These are phyloP conservation scores for Drosera capensis DNA, from an alignment of 148 eudicot species.

Conservation along the genomic window DNA sequence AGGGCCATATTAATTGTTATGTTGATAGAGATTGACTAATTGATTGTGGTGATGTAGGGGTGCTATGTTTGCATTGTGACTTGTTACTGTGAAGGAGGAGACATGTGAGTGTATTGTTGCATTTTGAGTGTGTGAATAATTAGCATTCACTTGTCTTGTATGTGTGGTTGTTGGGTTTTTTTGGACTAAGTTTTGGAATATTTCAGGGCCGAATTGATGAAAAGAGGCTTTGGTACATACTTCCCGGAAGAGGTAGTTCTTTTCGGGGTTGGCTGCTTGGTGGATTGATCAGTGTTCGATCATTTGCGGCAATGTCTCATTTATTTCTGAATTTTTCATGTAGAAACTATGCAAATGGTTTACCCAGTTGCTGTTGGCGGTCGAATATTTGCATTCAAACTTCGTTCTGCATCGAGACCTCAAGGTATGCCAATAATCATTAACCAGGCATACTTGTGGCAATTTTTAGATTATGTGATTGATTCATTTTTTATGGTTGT, in stretches of 20 bases:
- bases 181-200: slow-evolving; percentile 7
- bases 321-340: slow-evolving; percentile 3
- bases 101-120: slow-evolving; percentile 59
- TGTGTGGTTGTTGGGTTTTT: background rate
- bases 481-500: slow-evolving; percentile 4
- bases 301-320: background rate
- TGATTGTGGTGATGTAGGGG: slow-evolving; percentile 57
- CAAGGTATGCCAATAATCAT: slow-evolving; percentile 41
- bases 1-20: too few species aligned
- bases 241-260: slow-evolving; percentile 78
- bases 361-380: slow-evolving; percentile 77
- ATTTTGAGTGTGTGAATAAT: background rate
- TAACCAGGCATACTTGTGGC: slow-evolving; percentile 1
- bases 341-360: slow-evolving; percentile 92
- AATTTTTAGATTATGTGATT: background rate
- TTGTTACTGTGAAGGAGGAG: slow-evolving; percentile 98
- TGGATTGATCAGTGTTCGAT: slow-evolving; percentile 3
- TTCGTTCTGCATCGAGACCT: slow-evolving; percentile 92
- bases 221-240: slow-evolving; percentile 63
- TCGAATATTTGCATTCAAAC: slow-evolving; percentile 88
- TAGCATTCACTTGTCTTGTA: background rate
- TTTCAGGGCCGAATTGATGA: slow-evolving; percentile 83
- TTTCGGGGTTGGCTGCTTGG: background rate
- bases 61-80: slow-evolving; percentile 99
- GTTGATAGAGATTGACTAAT: too few species aligned